Percentiles rank a stretch among this genome's conserved stretches.
Evolutionary conservation across 805 yeast genomes (phyloP).

Genomic region (Cyberlindnera nakhonratchasimensis): DNA sequence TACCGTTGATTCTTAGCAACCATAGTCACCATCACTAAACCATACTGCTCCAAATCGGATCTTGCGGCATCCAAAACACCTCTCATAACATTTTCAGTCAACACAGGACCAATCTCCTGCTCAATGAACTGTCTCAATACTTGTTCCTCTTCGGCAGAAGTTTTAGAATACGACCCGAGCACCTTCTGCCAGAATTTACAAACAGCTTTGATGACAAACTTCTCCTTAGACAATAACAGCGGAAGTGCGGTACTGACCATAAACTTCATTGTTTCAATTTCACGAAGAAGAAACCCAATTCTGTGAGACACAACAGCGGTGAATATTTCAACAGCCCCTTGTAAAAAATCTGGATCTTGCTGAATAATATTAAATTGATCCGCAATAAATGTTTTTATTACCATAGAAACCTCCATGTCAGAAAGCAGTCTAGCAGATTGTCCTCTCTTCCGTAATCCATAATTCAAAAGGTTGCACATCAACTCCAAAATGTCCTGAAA

Average conservation of each 20-base stretch:
- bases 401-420: conserved; percentile 13
- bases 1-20: conserved; percentile 47
- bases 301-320: conserved; percentile 44
- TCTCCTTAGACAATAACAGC: conserved; percentile 42
- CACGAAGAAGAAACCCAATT: conserved; percentile 46
- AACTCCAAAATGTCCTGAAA: conserved; percentile 19
- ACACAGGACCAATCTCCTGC: conserved; percentile 28
- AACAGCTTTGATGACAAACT: conserved; percentile 46
- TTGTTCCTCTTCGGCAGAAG: conserved; percentile 37
- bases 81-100: conserved; percentile 36
- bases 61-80: conserved; percentile 50
- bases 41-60: conserved; percentile 57
- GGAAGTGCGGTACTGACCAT: conserved; percentile 28
- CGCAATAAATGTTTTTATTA: conserved; percentile 21
- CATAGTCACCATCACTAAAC: conserved; percentile 47
- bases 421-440: conserved; percentile 6
- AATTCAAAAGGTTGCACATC: conserved; percentile 18
- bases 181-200: conserved; percentile 52
- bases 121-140: conserved; percentile 30
- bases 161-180: conserved; percentile 44
- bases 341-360: conserved; percentile 58
- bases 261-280: conserved; percentile 28
- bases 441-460: conserved; percentile 14
- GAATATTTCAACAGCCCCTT: conserved; percentile 48
- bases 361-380: conserved; percentile 29